Conservation (phyloP, 192 early-diverging fungal species). For the Piromyces finnis region DNA sequence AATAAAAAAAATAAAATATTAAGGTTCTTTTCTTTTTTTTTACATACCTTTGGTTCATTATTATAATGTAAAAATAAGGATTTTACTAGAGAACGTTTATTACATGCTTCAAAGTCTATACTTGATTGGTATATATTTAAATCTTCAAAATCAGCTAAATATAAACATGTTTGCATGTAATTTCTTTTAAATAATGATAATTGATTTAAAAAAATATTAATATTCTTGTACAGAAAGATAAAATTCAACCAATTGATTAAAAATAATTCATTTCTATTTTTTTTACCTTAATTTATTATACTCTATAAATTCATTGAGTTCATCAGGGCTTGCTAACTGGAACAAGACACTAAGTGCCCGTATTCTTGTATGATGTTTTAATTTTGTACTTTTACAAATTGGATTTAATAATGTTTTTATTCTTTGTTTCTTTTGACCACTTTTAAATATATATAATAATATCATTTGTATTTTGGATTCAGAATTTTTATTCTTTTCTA, state of each 20-base stretch:
- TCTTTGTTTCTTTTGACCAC: background rate
- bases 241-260: no score
- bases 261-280: background rate
- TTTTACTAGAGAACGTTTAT: constrained; percentile 44
- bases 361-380: background rate
- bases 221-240: no score
- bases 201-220: no score
- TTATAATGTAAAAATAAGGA: constrained; percentile 51
- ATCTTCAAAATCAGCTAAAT: constrained; percentile 53
- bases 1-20: no score
- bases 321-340: background rate
- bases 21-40: no score
- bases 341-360: background rate
- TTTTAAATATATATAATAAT: background rate
- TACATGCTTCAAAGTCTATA: constrained; percentile 37
- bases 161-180: constrained; percentile 41
- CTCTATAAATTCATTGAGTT: background rate
- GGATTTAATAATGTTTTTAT: background rate
- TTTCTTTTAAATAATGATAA: constrained; percentile 7
- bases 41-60: constrained; percentile 23
- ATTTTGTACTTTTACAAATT: background rate
- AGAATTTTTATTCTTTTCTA: background rate
- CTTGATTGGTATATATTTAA: constrained; percentile 34
- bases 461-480: background rate
- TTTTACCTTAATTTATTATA: background rate